Conservation (phyloP, 306 rosid genomes). For the Oxytropis ochrocephala region DNA sequence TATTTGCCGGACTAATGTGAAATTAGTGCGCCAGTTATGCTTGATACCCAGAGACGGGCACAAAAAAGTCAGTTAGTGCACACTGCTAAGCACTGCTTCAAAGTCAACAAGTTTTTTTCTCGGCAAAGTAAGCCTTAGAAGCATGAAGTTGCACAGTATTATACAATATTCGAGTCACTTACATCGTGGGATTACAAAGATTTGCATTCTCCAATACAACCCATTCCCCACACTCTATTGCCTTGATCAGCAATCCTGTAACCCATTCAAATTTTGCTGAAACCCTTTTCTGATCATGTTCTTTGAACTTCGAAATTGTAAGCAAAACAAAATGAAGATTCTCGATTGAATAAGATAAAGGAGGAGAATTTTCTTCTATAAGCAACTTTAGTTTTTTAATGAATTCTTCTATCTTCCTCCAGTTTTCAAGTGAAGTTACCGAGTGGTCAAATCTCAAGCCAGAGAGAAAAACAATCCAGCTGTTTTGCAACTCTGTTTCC, state of each 20-base stretch:
- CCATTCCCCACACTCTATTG: conserved; percentile 94
- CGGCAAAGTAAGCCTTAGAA: neutral
- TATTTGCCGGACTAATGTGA: neutral
- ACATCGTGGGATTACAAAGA: conserved; percentile 93
- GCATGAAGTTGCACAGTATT: neutral
- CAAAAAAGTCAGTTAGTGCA: neutral
- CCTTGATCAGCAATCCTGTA: conserved; percentile 63
- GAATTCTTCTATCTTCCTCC: conserved; percentile 47
- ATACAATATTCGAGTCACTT: conserved; percentile 14
- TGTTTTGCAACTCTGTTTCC: conserved; percentile 33
- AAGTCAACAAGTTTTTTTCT: neutral
- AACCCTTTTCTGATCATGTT: conserved; percentile 38
- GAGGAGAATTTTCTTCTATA: conserved; percentile 23
- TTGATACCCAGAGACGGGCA: neutral
- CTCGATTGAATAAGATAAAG: conserved; percentile 31
- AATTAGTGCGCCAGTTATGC: neutral
- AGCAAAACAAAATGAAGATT: conserved; percentile 53
- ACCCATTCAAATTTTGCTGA: conserved; percentile 92
- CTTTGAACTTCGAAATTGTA: conserved; percentile 52
- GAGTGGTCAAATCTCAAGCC: conserved; percentile 27
- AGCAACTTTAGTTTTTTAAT: conserved; percentile 44
- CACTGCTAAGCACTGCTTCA: neutral
- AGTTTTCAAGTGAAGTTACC: conserved; percentile 39
- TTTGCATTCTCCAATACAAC: conserved; percentile 89
- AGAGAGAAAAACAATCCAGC: conserved; percentile 53